Conservation (phyloP, 176 grass and related monocot species). For the Triticum turgidum region DNA sequence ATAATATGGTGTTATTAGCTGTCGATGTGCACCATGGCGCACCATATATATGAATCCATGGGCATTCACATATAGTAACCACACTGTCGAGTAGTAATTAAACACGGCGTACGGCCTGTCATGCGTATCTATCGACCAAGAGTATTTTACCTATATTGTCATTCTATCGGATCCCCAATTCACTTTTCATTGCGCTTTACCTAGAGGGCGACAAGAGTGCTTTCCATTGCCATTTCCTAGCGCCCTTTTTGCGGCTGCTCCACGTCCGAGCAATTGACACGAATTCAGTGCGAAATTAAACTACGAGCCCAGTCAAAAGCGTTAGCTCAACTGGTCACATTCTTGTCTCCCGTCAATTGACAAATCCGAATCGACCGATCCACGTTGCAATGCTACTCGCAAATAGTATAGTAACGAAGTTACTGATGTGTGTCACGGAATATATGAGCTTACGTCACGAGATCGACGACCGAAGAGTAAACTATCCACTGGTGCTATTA, state of each 20-base stretch:
- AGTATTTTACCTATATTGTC: neutral
- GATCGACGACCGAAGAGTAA: neutral
- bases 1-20: no score
- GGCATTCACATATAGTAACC: neutral
- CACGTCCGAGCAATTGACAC: neutral
- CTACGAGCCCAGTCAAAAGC: neutral
- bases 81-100: neutral
- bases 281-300: neutral
- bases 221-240: neutral
- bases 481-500: neutral
- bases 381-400: neutral
- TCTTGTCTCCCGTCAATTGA: conserved; percentile 31
- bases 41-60: neutral
- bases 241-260: neutral
- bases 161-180: neutral
- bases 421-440: neutral
- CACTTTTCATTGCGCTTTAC: neutral
- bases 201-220: neutral
- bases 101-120: neutral
- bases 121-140: neutral
- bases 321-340: neutral
- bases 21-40: neutral
- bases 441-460: neutral
- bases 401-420: neutral
- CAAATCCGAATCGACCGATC: neutral